Base-by-base conservation (phyloP, 768 basidiomycete genomes). In the Podaxis carcinomalis region DNA sequence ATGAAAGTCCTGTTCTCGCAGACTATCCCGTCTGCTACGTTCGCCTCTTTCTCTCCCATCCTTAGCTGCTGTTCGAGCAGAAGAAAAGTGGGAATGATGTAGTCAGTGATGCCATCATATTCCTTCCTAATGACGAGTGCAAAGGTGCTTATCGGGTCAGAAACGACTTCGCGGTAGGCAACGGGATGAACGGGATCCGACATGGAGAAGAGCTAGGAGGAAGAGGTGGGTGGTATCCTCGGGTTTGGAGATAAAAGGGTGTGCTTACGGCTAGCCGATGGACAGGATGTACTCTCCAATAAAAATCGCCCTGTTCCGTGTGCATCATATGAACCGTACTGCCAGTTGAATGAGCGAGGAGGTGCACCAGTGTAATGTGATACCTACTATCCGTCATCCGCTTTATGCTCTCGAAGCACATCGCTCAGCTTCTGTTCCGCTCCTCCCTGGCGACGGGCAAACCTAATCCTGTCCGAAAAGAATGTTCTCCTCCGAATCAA, bases 391-490 rank as follows among this genome's bases (percentile, higher is more conserved):
- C 68, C 66, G 28, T 66, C 65, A 11, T 57, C 28, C 5, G 57
- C 5, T n/a, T 63, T 59, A 1, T 57, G 55, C 7, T 54, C 50
- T 21, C 39, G 55, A n/a, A 73, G 58, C 66, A 69, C 69, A 14
- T 69, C 67, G 37, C 64, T 60, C 39, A 69, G n/a, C 56, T 68
- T 69, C 2, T 69, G 1, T 2, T 59, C 37, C 52, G 65, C 64
- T 1, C 68, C 72, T 9, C 47, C 62, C 51, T 62, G 57, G 2
- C 63, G 65, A 21, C 66, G 52, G 10, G 63, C 36, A 57, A 73
- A 70, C 16, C 59, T 66, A 13, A 73, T 65, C 3, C 62, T 69
- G 52, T 73, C 69, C 2, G 71, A 47, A 0, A 67, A 46, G 3
- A 72, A 51, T 1, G 60, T 58, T 21, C 64, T 57, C 39, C 52